A percentile compares a stretch with the other conserved stretches of the same genome.
Conservation (phyloP, 805 yeast genomes). For the Naumovozyma dairenensis region DNA sequence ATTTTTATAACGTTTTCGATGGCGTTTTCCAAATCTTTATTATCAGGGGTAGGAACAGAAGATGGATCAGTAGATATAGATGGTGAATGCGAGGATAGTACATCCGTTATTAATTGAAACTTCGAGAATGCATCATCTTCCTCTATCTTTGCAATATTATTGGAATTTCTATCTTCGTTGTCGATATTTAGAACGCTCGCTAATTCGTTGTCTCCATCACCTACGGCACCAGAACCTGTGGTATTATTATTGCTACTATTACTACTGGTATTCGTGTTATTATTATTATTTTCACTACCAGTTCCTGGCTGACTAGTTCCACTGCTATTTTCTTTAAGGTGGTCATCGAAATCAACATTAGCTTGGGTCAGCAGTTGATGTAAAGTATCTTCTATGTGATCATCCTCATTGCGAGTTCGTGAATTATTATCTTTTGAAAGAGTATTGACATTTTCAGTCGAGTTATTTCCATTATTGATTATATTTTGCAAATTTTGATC, state of each 20-base stretch:
- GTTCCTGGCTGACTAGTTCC: too few relatives aligned
- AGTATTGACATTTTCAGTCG: too few relatives aligned
- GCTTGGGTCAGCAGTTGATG: constrained; percentile 16
- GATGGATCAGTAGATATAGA: background rate
- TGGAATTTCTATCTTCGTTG: background rate
- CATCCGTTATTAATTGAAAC: too few relatives aligned
- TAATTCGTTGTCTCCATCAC: constrained; percentile 3
- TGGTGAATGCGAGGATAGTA: background rate
- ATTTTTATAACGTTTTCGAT: constrained; percentile 6
- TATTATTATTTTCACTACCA: background rate
- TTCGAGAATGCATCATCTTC: too few relatives aligned
- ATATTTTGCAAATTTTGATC: too few relatives aligned
- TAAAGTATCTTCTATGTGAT: constrained; percentile 14
- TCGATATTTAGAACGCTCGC: constrained; percentile 1
- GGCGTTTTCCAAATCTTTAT: constrained; percentile 6
- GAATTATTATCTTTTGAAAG: too few relatives aligned
- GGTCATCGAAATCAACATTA: constrained; percentile 5
- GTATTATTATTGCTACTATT: background rate
- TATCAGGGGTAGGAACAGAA: background rate
- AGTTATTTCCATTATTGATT: too few relatives aligned
- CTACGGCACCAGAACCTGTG: background rate
- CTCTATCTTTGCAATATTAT: too few relatives aligned
- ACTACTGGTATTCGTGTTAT: background rate
- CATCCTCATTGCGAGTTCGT: constrained; percentile 5
- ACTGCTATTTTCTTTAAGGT: too few relatives aligned